Evolutionary conservation across 371 early-diverging fungal species (phyloP), one percentile per base, ranked within the genome.

Genomic region (Mortierella sp.): DNA sequence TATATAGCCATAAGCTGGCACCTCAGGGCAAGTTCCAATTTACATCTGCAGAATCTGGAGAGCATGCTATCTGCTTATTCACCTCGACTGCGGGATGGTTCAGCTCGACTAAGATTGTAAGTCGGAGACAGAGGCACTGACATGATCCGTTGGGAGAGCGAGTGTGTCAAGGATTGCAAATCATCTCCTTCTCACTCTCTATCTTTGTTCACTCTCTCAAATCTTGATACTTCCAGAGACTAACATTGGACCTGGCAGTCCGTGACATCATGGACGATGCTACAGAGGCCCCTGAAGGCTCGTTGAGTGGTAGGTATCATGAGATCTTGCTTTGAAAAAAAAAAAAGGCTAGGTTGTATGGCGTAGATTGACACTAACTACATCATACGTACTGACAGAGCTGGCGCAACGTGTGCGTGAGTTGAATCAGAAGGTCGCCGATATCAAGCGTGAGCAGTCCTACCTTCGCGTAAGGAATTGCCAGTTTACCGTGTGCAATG

Each of bases 11-110:
- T 72, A 91, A 92, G 80, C 86, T 92, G 54, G 72, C 79, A 8
- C 69, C 88, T 52, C 69, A 86, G 48, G 98, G 96, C 44, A 84
- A 86, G 56, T 96, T 97, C 71, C 89, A 90, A 46, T 98, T 97
- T 71, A 95, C 97, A 12, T 89, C 96, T 27, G 83, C 89, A 27
- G 92, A 92, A 47, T 85, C 92, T 26, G 97, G 97, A 46, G 91
- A 95, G 69, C 96, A 97, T 79, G 72, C 86, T 30, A 94, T 97
- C 66, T 97, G 98, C 80, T 78, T 97, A 24, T 82, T 86, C 55
- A 83, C 86, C 34, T 79, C 87, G 24, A 80, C 65, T 21, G 80
- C 82, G 27, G 83, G 84, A 19, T 93, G 92, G 92, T 75, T 75
- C 54, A 51, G 50, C 54, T 69, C 76, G 11, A 59, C 60, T 51